Base-by-base conservation (phyloP, 192 early-diverging fungal genomes). In the Diversispora epigaea region DNA sequence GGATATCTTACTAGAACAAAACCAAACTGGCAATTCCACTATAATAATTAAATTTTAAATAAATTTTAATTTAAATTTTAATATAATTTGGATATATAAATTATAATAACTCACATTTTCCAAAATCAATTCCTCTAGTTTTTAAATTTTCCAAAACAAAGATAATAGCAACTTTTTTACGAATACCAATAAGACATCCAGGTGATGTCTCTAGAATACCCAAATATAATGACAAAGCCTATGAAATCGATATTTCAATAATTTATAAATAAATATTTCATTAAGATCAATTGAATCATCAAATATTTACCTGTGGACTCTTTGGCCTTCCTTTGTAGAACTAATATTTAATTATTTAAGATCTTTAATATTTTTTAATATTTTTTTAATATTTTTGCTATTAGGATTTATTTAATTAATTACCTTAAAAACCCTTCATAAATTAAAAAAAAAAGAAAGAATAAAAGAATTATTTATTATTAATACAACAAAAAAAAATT, bases 21-120 rank as follows among this genome's bases (percentile, higher is more conserved):
- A 78, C 77, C 77, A 78, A 32, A 78, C 77, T 12, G 77, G 77
- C 2, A 73, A 49, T 47, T 78, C 77, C 55, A 78, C 77, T 78
- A 49, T 11, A 7, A 14, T 11, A 32, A 32, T 32, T 49, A 49
- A 7, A 49, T 7, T 49, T 11, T 11, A 2, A 49, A 49, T 49
- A 49, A 14, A 11, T 7, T 7, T 11, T 49, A 49, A 14, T 11
- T 49, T 11, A 49, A 11, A 2, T 11, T 49, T 49, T 2, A 49
- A 11, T 49, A 49, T 11, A 11, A 49, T 11, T 49, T 11, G 3
- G 47, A 7, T 11, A 11, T 7, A 49, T 11, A 11, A 14, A 14
- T 49, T 14, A 49, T 49, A 11, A 11, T 7, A 9, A 71, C 62
- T 1, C 75, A 80, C 79, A 75, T 61, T 80, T 80, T 50, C 75